Percentiles rank a stretch among this genome's conserved stretches.
Conservation (phyloP, 768 basidiomycete species). For the Hydnum rufescens region DNA sequence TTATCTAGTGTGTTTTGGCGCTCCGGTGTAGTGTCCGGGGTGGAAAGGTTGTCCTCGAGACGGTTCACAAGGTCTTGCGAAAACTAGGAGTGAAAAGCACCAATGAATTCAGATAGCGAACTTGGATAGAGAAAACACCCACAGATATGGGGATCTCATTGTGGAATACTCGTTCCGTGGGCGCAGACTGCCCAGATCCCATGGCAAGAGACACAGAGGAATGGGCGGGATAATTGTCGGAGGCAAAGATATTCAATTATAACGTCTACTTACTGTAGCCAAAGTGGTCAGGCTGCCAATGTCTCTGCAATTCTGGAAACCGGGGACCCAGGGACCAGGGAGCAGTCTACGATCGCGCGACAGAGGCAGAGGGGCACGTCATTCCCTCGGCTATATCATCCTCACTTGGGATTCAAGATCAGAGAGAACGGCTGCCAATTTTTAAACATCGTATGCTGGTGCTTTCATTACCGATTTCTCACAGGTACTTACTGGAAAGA, state of each 20-base stretch:
- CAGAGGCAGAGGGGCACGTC: conserved; percentile 54
- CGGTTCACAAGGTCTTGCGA: conserved; percentile 67
- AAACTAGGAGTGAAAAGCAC: conserved; percentile 29
- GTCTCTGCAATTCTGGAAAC: conserved; percentile 66
- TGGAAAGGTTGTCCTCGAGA: conserved; percentile 42
- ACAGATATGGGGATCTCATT: neutral
- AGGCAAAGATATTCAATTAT: too few relatives aligned
- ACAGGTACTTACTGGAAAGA: neutral
- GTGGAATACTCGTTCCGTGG: neutral
- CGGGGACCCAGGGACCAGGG: conserved; percentile 66
- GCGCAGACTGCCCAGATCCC: neutral
- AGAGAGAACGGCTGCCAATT: conserved; percentile 73
- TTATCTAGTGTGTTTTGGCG: conserved; percentile 58
- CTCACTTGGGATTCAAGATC: conserved; percentile 42
- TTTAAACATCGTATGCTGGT: conserved; percentile 56
- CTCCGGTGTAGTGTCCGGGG: conserved; percentile 38
- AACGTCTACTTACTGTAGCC: too few relatives aligned
- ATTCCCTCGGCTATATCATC: conserved; percentile 42
- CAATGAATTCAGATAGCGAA: neutral
- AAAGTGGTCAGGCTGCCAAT: neutral
- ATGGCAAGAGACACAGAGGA: neutral
- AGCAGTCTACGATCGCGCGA: conserved; percentile 70
- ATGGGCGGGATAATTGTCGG: too few relatives aligned
- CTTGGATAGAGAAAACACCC: neutral
- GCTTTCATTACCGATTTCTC: neutral